Base-by-base conservation (phyloP, 768 basidiomycete species). In the Agrocybe pediades region DNA sequence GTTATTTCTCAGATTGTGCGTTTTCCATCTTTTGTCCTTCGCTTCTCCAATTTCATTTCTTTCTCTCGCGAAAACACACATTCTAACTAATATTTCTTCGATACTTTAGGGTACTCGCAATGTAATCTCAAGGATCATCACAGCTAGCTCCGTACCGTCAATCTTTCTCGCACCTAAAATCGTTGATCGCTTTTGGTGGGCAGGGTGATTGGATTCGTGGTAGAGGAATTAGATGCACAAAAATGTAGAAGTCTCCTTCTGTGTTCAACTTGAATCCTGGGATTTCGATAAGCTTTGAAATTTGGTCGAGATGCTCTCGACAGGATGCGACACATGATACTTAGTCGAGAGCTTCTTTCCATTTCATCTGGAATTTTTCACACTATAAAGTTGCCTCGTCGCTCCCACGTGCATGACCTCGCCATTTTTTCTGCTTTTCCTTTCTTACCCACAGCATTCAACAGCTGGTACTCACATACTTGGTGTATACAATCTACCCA, bases 1-100 rank as follows among this genome's bases (percentile, higher is more conserved):
- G 56, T 30, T 58, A 58, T 40, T 65, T 65, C 54, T 65, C 64
- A 15, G 58, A 65, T 47, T 65, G 62, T 63, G 51, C 41, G 62
- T 58, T 2, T 27, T n/a, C 20, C 21, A 26, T 41, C 21, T 21
- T 39, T 25, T 7, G 29, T 15, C 15, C 29, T 30, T 7, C 15
- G 29, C 29, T 7, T 7, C 29, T 30, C 33, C n/a, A n/a, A n/a
- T n/a, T n/a, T 16, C 45, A 51, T 15, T 46, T 42, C 19, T 9
- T 21, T 46, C 20, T 11, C n/a, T 23, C 13, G 39, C 30, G 9
- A 13, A 16, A 39, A 23, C 30, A n/a, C n/a, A n/a, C n/a, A 17
- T 16, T 23, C 39, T 29, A 20, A 24, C 9, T 33, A 17, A 24
- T 9, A 23, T 3, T 16, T 21, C 30, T n/a, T 11, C 25, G 6